phyloP scores from a whole-genome alignment of 768 basidiomycete genomes.

The Wakefieldia striispora region DNA sequence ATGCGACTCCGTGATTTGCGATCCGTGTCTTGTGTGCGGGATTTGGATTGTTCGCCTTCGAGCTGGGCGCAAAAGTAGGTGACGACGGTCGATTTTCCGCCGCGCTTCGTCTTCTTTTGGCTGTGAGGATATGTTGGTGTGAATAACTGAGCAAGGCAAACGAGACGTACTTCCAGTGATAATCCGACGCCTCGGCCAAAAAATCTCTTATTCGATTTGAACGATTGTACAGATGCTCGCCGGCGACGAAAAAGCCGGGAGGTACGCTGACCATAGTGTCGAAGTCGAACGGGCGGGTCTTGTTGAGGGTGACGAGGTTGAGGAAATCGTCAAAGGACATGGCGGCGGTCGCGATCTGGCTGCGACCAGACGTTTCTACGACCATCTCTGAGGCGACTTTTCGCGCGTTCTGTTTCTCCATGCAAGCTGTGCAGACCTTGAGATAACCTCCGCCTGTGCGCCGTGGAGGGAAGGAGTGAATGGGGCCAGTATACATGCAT shows the following conservation, averaged over 20 bases:
- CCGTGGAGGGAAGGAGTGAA: conserved; percentile 28
- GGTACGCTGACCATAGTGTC: conserved; percentile 35
- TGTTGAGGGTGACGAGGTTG: conserved; percentile 32
- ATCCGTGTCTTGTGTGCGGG: conserved; percentile 31
- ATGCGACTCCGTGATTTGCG: conserved; percentile 36
- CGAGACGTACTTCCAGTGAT: conserved; percentile 35
- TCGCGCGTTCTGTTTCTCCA: conserved; percentile 35
- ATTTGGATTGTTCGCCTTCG: conserved; percentile 35
- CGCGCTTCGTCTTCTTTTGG: conserved; percentile 36
- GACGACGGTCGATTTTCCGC: conserved; percentile 34
- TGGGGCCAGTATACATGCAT: conserved; percentile 30
- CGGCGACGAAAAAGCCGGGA: conserved; percentile 30
- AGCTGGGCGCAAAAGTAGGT: conserved; percentile 36
- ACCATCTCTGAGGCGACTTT: conserved; percentile 31
- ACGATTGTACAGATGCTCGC: conserved; percentile 35
- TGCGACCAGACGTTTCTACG: conserved; percentile 27
- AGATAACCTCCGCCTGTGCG: conserved; percentile 31
- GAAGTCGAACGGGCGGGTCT: conserved; percentile 32
- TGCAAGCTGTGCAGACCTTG: conserved; percentile 32
- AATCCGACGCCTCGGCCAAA: conserved; percentile 34
- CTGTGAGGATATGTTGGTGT: conserved; percentile 6
- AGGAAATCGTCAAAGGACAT: conserved; percentile 35
- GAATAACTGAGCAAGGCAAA: neutral
- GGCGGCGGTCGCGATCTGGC: conserved; percentile 36
- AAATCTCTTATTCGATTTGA: conserved; percentile 36